A percentile compares a stretch with the other conserved stretches of the same genome.
Evolutionary conservation across 2,329 filamentous ascomycete genomes (phyloP).

Genomic region (Botrytis deweyae): DNA sequence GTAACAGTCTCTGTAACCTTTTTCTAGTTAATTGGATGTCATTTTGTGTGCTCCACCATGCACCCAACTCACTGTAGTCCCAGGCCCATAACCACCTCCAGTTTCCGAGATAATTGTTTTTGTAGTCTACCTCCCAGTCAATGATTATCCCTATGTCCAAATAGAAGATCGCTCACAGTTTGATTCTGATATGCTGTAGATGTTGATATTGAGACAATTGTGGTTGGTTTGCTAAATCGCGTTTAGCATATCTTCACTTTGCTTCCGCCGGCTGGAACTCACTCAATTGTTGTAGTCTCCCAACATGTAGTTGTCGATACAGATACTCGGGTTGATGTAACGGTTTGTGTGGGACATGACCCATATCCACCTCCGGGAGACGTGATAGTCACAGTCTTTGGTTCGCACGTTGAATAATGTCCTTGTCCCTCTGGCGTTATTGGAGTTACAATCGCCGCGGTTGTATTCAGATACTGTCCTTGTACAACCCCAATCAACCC

Average conservation of each 20-base stretch:
- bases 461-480: constrained; percentile 24
- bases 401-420: constrained; percentile 1
- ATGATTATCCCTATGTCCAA: neutral
- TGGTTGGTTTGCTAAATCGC: neutral
- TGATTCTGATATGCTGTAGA: constrained; percentile 7
- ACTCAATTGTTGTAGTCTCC: constrained; percentile 6
- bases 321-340: constrained; percentile 11
- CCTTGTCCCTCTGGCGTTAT: neutral
- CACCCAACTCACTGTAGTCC: constrained; percentile 4
- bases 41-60: neutral
- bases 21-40: neutral
- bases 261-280: neutral
- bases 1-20: constrained; percentile 10
- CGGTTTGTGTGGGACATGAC: constrained; percentile 25
- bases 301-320: constrained; percentile 12
- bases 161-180: neutral
- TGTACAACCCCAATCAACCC: constrained; percentile 27
- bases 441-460: neutral
- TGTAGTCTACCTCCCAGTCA: neutral
- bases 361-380: neutral
- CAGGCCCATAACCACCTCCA: constrained; percentile 11
- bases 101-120: neutral
- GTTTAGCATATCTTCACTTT: neutral
- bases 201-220: constrained; percentile 8
- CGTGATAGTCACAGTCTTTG: constrained; percentile 9